Base-by-base conservation (phyloP, 2,329 filamentous ascomycete genomes). In the Fusarium veterinarium region DNA sequence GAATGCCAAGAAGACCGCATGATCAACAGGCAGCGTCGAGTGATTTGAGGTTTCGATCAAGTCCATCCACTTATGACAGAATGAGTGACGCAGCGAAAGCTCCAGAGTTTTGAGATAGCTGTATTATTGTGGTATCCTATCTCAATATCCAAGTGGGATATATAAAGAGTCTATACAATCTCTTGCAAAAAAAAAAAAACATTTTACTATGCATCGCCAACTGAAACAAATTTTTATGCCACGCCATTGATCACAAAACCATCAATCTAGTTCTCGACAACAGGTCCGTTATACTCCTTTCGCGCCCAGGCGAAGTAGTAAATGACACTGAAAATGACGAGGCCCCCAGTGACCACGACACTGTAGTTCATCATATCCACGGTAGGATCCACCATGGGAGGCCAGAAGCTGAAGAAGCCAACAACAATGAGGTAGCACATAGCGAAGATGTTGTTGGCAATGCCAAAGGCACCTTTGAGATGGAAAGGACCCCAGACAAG, bases 341-440 rank as follows among this genome's bases (percentile, higher is more conserved):
- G 80, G 0, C 76, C 78, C 0, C 80, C 83, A 20, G 84, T 86
- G 1, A 87, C 81, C 5, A 88, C 71, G 13, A 85, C 77, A 28
- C 81, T 84, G 71, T 83, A 88, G 75, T 88, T 88, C 82, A 86
- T 85, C 17, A 79, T 83, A 1, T 78, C 75, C 0, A 81, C 75
- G 1, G 75, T 80, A 6, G 67, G 73, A 4, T 78, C 58, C 4
- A 75, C n/a, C 66, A 76, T 68, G 0, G 82, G 81, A 1, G 81
- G 87, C 85, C 85, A 88, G 51, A 90, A 87, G 28, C 83, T 85
- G 83, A 87, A 90, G 78, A 91, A 90, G 16, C 88, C 83, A 5
- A 90, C 81, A 44, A 90, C 85, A 2, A 86, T 64, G 76, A 87
- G 84, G 73, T 89, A 91, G 6, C 81, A 55, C 72, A 86, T 87